These are phyloP conservation scores for Fusarium euwallaceae DNA, from an alignment of 2,329 filamentous ascomycete species.

Conservation along the genomic window DNA sequence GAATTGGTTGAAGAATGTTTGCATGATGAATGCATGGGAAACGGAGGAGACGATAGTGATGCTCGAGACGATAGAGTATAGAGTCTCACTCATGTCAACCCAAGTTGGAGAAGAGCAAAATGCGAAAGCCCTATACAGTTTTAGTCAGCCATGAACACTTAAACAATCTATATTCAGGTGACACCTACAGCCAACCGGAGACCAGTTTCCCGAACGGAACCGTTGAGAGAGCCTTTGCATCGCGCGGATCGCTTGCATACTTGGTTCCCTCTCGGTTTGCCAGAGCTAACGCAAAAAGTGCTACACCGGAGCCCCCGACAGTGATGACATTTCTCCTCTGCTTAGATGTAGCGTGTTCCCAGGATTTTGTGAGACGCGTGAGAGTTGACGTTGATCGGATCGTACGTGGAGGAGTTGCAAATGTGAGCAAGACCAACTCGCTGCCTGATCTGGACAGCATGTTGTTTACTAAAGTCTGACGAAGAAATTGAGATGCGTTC, in stretches of 20 bases:
- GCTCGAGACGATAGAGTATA: conserved; percentile 27
- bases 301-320: background rate
- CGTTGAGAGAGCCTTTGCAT: conserved; percentile 9
- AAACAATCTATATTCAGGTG: background rate
- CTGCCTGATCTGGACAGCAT: conserved; percentile 6
- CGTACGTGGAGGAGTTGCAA: background rate
- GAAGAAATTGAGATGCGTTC: background rate
- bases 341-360: background rate
- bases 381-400: background rate
- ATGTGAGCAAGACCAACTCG: background rate
- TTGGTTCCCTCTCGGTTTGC: background rate
- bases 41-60: conserved; percentile 36
- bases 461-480: background rate
- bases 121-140: conserved; percentile 27
- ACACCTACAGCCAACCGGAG: conserved; percentile 18
- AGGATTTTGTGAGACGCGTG: background rate
- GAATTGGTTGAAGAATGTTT: conserved; percentile 40
- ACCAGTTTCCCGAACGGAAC: conserved; percentile 13
- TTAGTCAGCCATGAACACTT: background rate
- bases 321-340: background rate
- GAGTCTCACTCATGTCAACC: conserved; percentile 35
- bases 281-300: conserved; percentile 1
- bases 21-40: conserved; percentile 27
- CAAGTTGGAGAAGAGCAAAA: conserved; percentile 41
- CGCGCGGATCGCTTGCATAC: conserved; percentile 2